Percentiles rank a stretch among this genome's conserved stretches.
Evolutionary conservation across 148 eudicot genomes (phyloP).

Genomic region (Tetragonia tetragonoides): DNA sequence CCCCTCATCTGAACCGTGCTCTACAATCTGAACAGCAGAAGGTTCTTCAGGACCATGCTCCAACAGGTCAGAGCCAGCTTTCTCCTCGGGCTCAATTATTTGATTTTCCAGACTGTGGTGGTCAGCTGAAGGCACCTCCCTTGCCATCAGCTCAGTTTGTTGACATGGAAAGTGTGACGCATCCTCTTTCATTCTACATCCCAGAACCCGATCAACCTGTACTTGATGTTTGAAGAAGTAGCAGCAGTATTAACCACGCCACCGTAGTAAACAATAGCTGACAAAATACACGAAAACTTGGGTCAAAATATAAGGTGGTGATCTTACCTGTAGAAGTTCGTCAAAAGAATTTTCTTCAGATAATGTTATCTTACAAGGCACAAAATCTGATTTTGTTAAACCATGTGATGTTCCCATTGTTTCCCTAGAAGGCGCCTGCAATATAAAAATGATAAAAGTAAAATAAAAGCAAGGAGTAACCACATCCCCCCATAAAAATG

Average conservation of each 20-base stretch:
- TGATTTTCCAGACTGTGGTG: constrained; percentile 32
- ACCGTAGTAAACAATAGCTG: neutral
- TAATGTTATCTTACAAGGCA: constrained; percentile 25
- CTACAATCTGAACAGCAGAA: constrained; percentile 22
- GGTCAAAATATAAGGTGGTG: neutral
- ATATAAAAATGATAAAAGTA: neutral
- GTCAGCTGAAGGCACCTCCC: constrained; percentile 30
- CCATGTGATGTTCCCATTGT: constrained; percentile 27
- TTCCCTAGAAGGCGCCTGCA: constrained; percentile 37
- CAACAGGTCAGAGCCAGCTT: constrained; percentile 28
- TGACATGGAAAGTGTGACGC: constrained; percentile 23
- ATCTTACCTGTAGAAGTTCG: constrained; percentile 58
- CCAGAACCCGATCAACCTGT: constrained; percentile 92
- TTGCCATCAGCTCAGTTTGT: constrained; percentile 26
- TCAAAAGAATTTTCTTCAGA: constrained; percentile 30
- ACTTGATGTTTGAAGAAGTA: constrained; percentile 13
- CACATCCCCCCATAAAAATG: neutral
- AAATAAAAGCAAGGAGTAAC: neutral
- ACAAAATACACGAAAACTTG: neutral
- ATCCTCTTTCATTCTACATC: constrained; percentile 65
- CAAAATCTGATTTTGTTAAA: constrained; percentile 26
- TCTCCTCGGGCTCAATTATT: constrained; percentile 31
- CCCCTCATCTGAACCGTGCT: constrained; percentile 22
- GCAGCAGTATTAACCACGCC: neutral
- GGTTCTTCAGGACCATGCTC: constrained; percentile 34